phyloP scores from a whole-genome alignment of 2,329 filamentous ascomycete species.

The Apiospora hydei region DNA sequence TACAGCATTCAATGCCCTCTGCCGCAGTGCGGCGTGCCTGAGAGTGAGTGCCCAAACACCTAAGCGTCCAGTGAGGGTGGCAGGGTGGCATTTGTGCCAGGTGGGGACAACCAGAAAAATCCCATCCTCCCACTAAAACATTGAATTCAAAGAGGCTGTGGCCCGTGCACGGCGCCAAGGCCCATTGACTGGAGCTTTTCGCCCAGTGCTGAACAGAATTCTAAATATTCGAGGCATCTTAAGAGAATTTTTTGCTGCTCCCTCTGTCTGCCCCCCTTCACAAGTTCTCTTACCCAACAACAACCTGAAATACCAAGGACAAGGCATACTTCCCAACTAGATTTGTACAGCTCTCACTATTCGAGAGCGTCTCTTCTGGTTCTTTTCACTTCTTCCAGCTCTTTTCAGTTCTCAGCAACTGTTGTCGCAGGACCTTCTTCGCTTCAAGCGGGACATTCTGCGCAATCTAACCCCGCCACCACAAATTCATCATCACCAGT shows the following conservation, averaged over 20 bases:
- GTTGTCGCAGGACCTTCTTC: slow-evolving; percentile 32
- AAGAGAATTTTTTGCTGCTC: slow-evolving; percentile 22
- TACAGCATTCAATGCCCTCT: slow-evolving; percentile 18
- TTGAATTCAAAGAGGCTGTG: slow-evolving; percentile 13
- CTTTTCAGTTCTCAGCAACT: slow-evolving; percentile 34
- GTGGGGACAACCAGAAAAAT: slow-evolving; percentile 16
- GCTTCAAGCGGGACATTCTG: slow-evolving; percentile 25
- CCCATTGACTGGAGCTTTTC: slow-evolving; percentile 7
- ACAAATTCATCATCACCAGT: slow-evolving; percentile 24
- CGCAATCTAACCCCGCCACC: slow-evolving; percentile 46
- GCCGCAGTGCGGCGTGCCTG: slow-evolving; percentile 8
- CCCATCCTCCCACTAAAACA: slow-evolving; percentile 19
- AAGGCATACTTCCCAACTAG: slow-evolving; percentile 24
- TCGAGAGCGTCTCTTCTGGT: slow-evolving; percentile 29
- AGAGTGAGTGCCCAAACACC: slow-evolving; percentile 7
- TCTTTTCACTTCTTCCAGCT: slow-evolving; percentile 27
- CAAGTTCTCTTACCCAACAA: slow-evolving; percentile 21
- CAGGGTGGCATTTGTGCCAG: background rate
- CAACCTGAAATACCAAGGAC: slow-evolving; percentile 7
- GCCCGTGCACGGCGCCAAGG: slow-evolving; percentile 4
- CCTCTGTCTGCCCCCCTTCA: slow-evolving; percentile 20
- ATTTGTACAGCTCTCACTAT: slow-evolving; percentile 27
- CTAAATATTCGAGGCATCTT: slow-evolving; percentile 18
- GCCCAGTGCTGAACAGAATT: slow-evolving; percentile 20
- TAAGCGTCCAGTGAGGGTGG: slow-evolving; percentile 5